Base-by-base conservation (phyloP, 148 eudicot species). In the Heliosperma pusillum region DNA sequence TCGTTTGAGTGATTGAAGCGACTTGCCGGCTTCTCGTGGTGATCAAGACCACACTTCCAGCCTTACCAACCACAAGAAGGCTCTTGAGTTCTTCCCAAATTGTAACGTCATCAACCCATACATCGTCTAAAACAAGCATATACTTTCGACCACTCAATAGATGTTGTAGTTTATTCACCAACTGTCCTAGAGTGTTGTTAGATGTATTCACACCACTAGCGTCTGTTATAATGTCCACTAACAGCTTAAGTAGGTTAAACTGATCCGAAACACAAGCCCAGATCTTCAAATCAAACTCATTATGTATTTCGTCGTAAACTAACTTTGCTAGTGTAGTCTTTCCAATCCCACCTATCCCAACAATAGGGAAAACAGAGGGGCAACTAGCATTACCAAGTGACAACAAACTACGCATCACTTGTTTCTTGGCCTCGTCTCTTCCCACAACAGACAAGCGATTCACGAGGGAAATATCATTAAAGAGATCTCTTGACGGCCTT, bases 241-340 rank as follows among this genome's bases (percentile, higher is more conserved):
- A 58, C 24, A 67, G 58, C n/a, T 9, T 64, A 36, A 12, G 19
- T 7, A n/a, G n/a, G n/a, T n/a, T n/a, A n/a, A n/a, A n/a, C n/a
- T n/a, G n/a, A n/a, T n/a, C n/a, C n/a, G n/a, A 71, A 12, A 81
- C 69, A 71, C 79, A 75, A 3, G 66, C 84, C 87, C 87, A 84
- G 1, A 76, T 7, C 24, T 21, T 78, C 19, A 63, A 2, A 66
- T 62, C 69, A 27, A 84, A 84, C 22, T 76, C 47, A 1, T 24
- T 16, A 2, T n/a, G n/a, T n/a, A 42, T 42, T 2, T 81, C 84
- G 36, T 65, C 57, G 27, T 24, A 76, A 4, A 81, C 66, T 19
- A 76, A 11, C 29, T 79, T 77, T 15, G 82, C 82, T 3, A 84
- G 19, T n/a, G n/a, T n/a, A n/a, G n/a, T n/a, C n/a, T n/a, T n/a